phyloP scores from a whole-genome alignment of 225 moss, liverwort and hornwort species.

The Sphagnum tenellum region DNA sequence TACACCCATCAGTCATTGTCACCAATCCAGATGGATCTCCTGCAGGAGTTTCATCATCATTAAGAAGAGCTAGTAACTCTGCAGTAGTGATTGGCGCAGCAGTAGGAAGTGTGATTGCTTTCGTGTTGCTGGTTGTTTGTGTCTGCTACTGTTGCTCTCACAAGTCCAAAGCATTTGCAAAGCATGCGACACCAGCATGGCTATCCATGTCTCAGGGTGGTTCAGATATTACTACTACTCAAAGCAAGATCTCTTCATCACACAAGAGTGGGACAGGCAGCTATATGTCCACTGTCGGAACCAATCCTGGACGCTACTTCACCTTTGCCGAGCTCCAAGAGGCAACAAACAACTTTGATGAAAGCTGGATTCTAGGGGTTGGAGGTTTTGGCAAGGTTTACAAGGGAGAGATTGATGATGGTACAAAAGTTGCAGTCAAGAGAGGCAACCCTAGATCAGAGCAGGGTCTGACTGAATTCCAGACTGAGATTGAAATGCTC shows the following conservation, averaged over 20 bases:
- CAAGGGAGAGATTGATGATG: constrained; percentile 11
- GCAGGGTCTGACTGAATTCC: constrained; percentile 38
- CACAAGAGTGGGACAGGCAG: constrained; percentile 60
- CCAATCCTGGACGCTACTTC: constrained; percentile 11
- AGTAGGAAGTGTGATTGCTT: constrained; percentile 30
- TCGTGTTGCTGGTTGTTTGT: constrained; percentile 14
- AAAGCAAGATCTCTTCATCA: constrained; percentile 45
- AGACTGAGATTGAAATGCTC: constrained; percentile 40
- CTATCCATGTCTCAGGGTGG: constrained; percentile 40
- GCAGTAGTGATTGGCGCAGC: constrained; percentile 36
- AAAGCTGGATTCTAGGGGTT: constrained; percentile 3
- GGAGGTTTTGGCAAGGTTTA: constrained; percentile 8
- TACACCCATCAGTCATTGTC: constrained; percentile 3
- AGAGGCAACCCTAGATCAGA: constrained; percentile 34
- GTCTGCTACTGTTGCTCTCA: constrained; percentile 26
- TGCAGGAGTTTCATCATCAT: neutral
- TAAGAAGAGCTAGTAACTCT: neutral
- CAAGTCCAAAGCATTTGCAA: constrained; percentile 9
- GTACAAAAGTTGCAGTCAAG: constrained; percentile 34
- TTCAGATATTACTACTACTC: constrained; percentile 37
- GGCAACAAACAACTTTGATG: constrained; percentile 8
- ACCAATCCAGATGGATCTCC: neutral
- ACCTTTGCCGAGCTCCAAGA: constrained; percentile 8
- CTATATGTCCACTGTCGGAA: constrained; percentile 11
- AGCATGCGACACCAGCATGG: constrained; percentile 35